A percentile compares a stretch with the other conserved stretches of the same genome.
These are phyloP conservation scores for Penicillium canescens DNA, from an alignment of 495 filamentous ascomycete genomes.

Conservation along the genomic window DNA sequence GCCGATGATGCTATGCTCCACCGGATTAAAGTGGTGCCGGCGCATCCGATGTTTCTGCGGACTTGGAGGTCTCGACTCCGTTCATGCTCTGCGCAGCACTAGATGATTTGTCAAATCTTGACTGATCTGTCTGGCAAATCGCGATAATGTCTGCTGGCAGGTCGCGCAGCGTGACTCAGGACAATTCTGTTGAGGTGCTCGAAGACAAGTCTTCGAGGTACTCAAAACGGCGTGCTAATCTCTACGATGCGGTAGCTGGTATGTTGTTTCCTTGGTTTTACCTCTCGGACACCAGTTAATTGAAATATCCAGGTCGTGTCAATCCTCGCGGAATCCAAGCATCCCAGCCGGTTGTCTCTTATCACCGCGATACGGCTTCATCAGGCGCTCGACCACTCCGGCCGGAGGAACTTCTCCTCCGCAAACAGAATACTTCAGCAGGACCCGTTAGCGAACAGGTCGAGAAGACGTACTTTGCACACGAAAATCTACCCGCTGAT, in stretches of 20 bases:
- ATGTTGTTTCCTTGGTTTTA: slow-evolving; percentile 6
- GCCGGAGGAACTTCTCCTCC: slow-evolving; percentile 78
- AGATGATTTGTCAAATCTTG: background rate
- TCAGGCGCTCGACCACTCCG: slow-evolving; percentile 52
- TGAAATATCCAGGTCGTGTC: slow-evolving; percentile 47
- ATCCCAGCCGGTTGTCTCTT: slow-evolving; percentile 34
- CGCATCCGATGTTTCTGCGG: slow-evolving; percentile 14
- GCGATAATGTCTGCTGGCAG: slow-evolving; percentile 23
- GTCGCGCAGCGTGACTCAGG: slow-evolving; percentile 22
- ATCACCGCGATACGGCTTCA: slow-evolving; percentile 52
- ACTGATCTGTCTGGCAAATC: slow-evolving; percentile 4
- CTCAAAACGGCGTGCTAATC: slow-evolving; percentile 42
- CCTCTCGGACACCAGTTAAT: background rate
- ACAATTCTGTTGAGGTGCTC: slow-evolving; percentile 11
- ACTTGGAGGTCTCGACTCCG: background rate
- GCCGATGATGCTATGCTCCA: slow-evolving; percentile 16
- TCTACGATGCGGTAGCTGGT: slow-evolving; percentile 86
- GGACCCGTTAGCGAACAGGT: slow-evolving; percentile 55
- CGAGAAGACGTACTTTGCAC: slow-evolving; percentile 68
- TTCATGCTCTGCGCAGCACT: background rate
- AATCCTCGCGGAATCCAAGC: slow-evolving; percentile 44
- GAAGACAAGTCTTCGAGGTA: slow-evolving; percentile 11
- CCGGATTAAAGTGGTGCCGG: slow-evolving; percentile 28
- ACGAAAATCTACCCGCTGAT: slow-evolving; percentile 52
- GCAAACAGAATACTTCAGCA: slow-evolving; percentile 56